A percentile compares a stretch with the other conserved stretches of the same genome.
phyloP scores from a whole-genome alignment of 2,329 filamentous ascomycete species.

The Cladophialophora chaetospira region DNA sequence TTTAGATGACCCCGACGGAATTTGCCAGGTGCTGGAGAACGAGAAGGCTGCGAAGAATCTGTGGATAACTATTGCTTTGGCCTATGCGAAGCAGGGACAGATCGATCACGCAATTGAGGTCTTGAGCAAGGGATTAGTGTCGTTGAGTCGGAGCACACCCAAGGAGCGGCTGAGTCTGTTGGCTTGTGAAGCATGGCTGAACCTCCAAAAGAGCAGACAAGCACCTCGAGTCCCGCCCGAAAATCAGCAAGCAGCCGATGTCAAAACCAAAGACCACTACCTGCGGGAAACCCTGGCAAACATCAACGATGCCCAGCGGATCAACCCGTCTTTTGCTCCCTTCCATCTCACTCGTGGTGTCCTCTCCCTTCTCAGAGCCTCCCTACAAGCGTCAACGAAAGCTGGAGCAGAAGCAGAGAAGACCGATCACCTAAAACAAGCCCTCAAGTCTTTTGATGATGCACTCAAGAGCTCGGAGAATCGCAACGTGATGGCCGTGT shows the following conservation, averaged over 20 bases:
- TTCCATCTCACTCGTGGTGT: slow-evolving; percentile 90
- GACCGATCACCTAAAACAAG: slow-evolving; percentile 77
- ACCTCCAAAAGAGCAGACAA: slow-evolving; percentile 83
- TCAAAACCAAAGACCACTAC: slow-evolving; percentile 90
- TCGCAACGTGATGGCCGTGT: slow-evolving; percentile 86
- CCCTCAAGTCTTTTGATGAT: slow-evolving; percentile 92
- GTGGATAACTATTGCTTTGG: slow-evolving; percentile 97
- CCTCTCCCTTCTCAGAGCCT: slow-evolving; percentile 82
- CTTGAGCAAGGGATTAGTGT: slow-evolving; percentile 70
- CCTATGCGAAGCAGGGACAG: slow-evolving; percentile 94
- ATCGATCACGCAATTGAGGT: slow-evolving; percentile 78
- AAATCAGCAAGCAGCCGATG: slow-evolving; percentile 65
- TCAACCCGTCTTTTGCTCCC: slow-evolving; percentile 89
- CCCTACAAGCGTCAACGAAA: slow-evolving; percentile 75
- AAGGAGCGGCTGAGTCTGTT: slow-evolving; percentile 74
- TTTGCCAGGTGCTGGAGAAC: slow-evolving; percentile 92
- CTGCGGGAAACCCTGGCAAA: slow-evolving; percentile 86
- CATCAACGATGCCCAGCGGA: slow-evolving; percentile 90
- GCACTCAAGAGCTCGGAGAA: slow-evolving; percentile 80
- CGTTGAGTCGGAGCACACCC: slow-evolving; percentile 67
- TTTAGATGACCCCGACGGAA: slow-evolving; percentile 88
- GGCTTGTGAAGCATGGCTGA: slow-evolving; percentile 85
- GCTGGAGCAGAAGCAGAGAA: slow-evolving; percentile 65
- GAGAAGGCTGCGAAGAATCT: slow-evolving; percentile 88
- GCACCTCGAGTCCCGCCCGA: slow-evolving; percentile 70